Conservation (phyloP, 495 filamentous ascomycete species). For the Aspergillus homomorphus region DNA sequence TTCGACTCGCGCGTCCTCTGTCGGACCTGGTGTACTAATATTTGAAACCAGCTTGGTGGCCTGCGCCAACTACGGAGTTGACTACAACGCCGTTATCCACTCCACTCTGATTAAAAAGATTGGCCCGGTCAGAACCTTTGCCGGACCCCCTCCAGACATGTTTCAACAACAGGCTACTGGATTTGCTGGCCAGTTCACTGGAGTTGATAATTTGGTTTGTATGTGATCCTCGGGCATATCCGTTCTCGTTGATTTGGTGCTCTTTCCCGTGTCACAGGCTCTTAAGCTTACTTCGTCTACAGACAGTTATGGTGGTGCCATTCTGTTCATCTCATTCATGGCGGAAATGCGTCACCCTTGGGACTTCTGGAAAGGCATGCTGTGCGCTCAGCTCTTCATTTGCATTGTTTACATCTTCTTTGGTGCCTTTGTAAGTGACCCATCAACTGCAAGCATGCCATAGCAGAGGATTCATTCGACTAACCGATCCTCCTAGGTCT, state of each 20-base stretch:
- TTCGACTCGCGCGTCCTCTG: neutral
- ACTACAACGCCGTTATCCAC: neutral
- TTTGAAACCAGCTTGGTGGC: neutral
- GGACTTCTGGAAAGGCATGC: neutral
- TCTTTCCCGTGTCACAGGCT: neutral
- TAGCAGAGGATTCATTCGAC: neutral
- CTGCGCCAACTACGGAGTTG: neutral
- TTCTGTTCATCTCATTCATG: neutral
- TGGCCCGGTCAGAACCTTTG: neutral
- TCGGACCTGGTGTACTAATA: neutral
- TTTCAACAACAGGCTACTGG: neutral
- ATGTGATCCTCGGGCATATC: neutral
- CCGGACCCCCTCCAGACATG: neutral
- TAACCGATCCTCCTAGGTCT: no score
- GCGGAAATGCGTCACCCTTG: neutral
- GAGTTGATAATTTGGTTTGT: neutral
- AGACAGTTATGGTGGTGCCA: constrained; percentile 1
- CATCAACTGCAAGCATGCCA: neutral
- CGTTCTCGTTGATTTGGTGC: no score
- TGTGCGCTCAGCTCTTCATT: neutral
- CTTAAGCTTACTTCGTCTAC: neutral
- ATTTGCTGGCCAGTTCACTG: neutral
- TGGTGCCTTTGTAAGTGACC: neutral
- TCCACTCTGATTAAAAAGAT: neutral
- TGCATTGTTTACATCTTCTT: neutral